Conservation (phyloP, 2,329 filamentous ascomycete species). For the Fusarium ambrosium region DNA sequence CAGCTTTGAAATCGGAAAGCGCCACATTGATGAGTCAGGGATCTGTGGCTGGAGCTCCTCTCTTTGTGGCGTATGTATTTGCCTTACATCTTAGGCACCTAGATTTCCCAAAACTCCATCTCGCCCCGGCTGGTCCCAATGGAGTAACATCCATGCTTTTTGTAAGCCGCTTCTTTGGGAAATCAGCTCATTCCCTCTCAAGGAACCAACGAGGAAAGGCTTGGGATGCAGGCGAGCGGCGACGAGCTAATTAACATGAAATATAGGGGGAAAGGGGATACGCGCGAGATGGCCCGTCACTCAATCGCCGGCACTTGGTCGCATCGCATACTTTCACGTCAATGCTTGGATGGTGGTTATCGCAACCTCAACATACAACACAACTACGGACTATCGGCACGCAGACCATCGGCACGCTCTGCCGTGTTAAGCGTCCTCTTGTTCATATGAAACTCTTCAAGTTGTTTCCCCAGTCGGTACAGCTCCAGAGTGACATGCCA, state of each 20-base stretch:
- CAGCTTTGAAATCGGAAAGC: constrained; percentile 7
- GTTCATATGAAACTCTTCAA: constrained; percentile 13
- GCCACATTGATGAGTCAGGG: constrained; percentile 36
- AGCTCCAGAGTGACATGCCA: constrained; percentile 17
- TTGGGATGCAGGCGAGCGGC: constrained; percentile 6
- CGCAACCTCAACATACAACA: background rate
- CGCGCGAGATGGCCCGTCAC: background rate
- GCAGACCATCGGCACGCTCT: constrained; percentile 13
- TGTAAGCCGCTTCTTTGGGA: background rate
- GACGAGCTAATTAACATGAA: constrained; percentile 6
- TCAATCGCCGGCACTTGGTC: background rate
- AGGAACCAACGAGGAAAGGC: constrained; percentile 6
- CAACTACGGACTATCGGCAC: constrained; percentile 21
- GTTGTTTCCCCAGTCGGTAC: constrained; percentile 26
- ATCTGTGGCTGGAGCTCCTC: background rate
- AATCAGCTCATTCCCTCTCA: constrained; percentile 34
- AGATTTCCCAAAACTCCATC: background rate
- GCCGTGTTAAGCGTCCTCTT: constrained; percentile 9
- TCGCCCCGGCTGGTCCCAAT: background rate
- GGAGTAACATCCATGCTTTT: constrained; percentile 5
- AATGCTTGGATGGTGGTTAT: background rate
- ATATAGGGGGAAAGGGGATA: constrained; percentile 3
- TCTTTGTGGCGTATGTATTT: background rate
- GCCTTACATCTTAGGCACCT: constrained; percentile 13
- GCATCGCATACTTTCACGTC: background rate